phyloP scores from a whole-genome alignment of 805 yeast species.

The Candida multigemmis region DNA sequence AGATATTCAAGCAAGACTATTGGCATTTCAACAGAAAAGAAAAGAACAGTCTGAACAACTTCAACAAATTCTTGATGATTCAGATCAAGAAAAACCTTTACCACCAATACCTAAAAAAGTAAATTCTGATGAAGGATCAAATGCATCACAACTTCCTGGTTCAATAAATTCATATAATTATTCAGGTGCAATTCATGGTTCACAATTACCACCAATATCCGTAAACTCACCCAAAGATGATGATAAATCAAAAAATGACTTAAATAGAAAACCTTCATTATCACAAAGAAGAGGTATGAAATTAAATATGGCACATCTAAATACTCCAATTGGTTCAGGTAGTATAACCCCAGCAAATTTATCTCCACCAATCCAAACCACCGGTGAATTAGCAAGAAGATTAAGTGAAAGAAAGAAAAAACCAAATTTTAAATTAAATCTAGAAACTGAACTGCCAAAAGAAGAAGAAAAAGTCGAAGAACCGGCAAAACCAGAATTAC shows the following conservation, averaged over 20 bases:
- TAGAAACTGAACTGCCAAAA: conserved; percentile 4
- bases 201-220: no score
- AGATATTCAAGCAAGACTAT: conserved; percentile 76
- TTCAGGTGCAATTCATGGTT: no score
- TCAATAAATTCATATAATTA: no score
- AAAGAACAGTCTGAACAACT: conserved; percentile 3
- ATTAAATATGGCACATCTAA: conserved; percentile 27
- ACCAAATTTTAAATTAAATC: conserved; percentile 28
- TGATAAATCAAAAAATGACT: conserved; percentile 4
- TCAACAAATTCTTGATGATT: conserved; percentile 3
- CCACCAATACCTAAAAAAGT: conserved; percentile 18
- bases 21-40: conserved; percentile 83
- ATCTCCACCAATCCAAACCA: conserved; percentile 11
- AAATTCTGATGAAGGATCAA: no score
- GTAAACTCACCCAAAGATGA: conserved; percentile 7
- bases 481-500: conserved; percentile 26
- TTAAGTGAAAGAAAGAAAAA: conserved; percentile 29
- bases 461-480: conserved; percentile 9
- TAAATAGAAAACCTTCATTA: conserved; percentile 32
- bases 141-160: conserved; percentile 2
- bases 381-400: conserved; percentile 27
- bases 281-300: conserved; percentile 51
- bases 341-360: conserved; percentile 8
- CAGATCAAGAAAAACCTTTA: conserved; percentile 10
- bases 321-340: conserved; percentile 11